Conservation (phyloP, 2,329 filamentous ascomycete species). For the Botrytis medusae region DNA sequence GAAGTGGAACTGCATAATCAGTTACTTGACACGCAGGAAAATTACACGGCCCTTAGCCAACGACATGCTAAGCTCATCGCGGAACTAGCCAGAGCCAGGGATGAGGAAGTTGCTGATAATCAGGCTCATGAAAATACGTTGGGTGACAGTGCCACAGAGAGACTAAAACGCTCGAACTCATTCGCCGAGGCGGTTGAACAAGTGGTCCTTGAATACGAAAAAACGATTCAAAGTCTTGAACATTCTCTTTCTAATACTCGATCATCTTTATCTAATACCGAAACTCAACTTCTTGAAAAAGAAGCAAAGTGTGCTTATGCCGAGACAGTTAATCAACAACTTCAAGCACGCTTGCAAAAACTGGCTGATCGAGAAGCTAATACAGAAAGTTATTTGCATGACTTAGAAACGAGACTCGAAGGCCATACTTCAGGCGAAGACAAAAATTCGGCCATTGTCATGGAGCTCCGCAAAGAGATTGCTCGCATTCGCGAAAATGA, state of each 20-base stretch:
- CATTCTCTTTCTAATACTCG: conserved; percentile 87
- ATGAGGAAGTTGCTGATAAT: conserved; percentile 63
- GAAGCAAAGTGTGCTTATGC: conserved; percentile 92
- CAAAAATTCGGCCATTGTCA: conserved; percentile 81
- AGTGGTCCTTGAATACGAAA: conserved; percentile 96
- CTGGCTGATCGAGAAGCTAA: conserved; percentile 86
- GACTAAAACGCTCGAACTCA: conserved; percentile 89
- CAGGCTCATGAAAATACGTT: conserved; percentile 59
- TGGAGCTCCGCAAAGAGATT: conserved; percentile 89
- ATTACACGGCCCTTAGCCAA: conserved; percentile 86
- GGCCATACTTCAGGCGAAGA: conserved; percentile 90
- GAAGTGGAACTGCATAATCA: conserved; percentile 93
- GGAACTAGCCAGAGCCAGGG: conserved; percentile 83
- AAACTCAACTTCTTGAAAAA: conserved; percentile 84
- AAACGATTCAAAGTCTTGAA: conserved; percentile 93
- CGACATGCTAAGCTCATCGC: conserved; percentile 94
- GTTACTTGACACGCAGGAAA: conserved; percentile 88
- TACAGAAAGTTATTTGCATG: conserved; percentile 90
- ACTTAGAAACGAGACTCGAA: conserved; percentile 86
- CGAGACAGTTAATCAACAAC: conserved; percentile 87
- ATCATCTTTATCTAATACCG: conserved; percentile 76
- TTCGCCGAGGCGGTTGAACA: conserved; percentile 96
- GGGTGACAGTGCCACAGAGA: conserved; percentile 78
- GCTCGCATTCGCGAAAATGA: conserved; percentile 86
- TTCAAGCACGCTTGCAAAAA: conserved; percentile 89